Evolutionary conservation across 108 stramenopile species (phyloP), one percentile per base, ranked within the genome.

Genomic region (Nitzschia inconspicua): DNA sequence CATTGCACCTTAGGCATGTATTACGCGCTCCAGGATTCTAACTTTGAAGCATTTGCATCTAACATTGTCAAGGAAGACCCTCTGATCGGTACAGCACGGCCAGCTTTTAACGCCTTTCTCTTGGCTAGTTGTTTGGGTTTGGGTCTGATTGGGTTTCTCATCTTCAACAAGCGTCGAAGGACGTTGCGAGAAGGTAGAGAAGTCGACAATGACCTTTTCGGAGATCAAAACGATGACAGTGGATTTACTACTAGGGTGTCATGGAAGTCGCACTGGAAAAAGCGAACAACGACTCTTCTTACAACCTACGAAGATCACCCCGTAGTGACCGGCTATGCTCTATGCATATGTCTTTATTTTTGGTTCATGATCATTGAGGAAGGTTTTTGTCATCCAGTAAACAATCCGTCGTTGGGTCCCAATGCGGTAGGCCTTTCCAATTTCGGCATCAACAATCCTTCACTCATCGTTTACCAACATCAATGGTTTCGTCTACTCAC

Each of bases 381-480:
- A 43, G 75, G 75, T 9, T 76, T 80, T 57, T 62, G 60, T 20
- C 75, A 80, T 54, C 75, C 75, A 4, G 36, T 76, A 20, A 67
- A 80, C 18, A 80, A 80, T 44, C 75, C 75, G n/a, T 50, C 71
- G 3, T 22, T 80, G 29, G 79, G 79, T 34, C 79, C 79, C 18
- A 72, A 54, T 14, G 66, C 74, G 13, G 40, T 57, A 13, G 47
- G 48, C 9, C 44, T 80, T 1, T 72, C 70, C 29, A 24, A 52
- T 8, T 80, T 73, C 63, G 79, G 79, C 1, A 80, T 80, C 44
- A 76, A 70, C 63, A 80, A 80, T 52, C 79, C 79, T 19, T 42
- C 75, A 10, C 47, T 80, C 14, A 53, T 80, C 35, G 75, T 76
- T 10, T 80, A 73, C 60, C 41, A 60, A 11, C 62, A 58, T 40